These are phyloP conservation scores for Raphanus sativus DNA, from an alignment of 345 rosid genomes.

Conservation along the genomic window DNA sequence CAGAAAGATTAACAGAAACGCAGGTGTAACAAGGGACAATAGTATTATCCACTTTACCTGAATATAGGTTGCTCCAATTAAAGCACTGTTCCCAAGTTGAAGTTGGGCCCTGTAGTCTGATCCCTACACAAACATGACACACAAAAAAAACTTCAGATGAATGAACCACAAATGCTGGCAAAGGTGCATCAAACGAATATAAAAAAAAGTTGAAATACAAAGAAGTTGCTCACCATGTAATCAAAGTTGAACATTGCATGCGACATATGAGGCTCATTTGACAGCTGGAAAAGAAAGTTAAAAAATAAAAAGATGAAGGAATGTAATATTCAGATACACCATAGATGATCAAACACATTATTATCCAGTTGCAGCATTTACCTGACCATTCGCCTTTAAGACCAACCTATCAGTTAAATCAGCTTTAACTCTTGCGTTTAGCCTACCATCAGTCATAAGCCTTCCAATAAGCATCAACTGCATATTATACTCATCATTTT, in stretches of 20 bases:
- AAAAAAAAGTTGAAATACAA: not conserved
- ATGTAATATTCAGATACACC: not conserved
- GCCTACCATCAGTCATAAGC: constrained; percentile 84
- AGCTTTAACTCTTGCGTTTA: constrained; percentile 82
- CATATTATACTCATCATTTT: not conserved
- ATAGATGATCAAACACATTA: not conserved
- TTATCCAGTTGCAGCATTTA: constrained; percentile 17
- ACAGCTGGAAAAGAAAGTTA: constrained; percentile 55
- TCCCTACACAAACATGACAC: constrained; percentile 49
- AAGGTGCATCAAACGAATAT: not conserved
- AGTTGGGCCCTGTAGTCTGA: constrained; percentile 77
- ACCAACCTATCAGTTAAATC: constrained; percentile 76
- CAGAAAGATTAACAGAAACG: not conserved
- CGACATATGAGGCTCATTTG: constrained; percentile 81
- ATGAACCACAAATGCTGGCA: constrained; percentile 10
- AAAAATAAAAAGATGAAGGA: constrained; percentile 12
- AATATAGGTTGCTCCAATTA: constrained; percentile 89
- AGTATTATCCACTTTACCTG: constrained; percentile 56
- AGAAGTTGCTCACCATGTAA: constrained; percentile 62
- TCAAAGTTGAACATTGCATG: constrained; percentile 88
- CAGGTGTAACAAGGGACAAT: constrained; percentile 1
- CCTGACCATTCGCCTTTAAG: constrained; percentile 91
- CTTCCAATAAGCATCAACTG: constrained; percentile 96
- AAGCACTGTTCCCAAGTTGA: constrained; percentile 79
- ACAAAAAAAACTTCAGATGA: not conserved